Percentiles rank a stretch among this genome's conserved stretches.
Evolutionary conservation across 371 early-diverging fungal species (phyloP).

Genomic region (Apophysomyces sp.): DNA sequence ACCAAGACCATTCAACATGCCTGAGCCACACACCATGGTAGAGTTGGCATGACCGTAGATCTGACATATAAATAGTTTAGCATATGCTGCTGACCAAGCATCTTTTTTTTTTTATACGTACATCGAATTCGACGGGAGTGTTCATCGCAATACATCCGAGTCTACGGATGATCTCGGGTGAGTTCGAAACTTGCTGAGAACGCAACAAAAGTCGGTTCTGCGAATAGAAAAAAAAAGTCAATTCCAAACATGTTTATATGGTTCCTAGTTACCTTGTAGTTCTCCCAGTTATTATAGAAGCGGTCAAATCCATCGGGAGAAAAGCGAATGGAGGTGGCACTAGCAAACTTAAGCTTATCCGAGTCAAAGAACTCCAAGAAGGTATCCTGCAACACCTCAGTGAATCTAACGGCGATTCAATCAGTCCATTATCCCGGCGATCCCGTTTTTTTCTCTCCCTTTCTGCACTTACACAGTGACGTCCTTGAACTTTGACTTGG

Average conservation of each 20-base stretch:
- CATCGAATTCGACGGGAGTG: conserved; percentile 56
- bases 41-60: conserved; percentile 59
- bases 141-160: conserved; percentile 60
- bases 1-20: conserved; percentile 57
- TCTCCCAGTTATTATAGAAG: conserved; percentile 53
- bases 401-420: conserved; percentile 29
- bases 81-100: neutral
- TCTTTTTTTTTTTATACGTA: neutral
- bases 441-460: conserved; percentile 4
- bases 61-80: neutral
- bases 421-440: neutral
- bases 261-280: conserved; percentile 24
- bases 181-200: conserved; percentile 55
- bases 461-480: conserved; percentile 48
- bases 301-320: conserved; percentile 52
- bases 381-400: conserved; percentile 53
- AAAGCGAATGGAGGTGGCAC: conserved; percentile 57
- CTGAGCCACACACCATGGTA: conserved; percentile 51
- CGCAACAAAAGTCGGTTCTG: conserved; percentile 47
- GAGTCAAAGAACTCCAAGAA: conserved; percentile 58
- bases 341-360: conserved; percentile 50
- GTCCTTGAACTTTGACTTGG: conserved; percentile 45
- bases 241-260: neutral
- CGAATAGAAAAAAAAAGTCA: neutral
- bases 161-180: conserved; percentile 54